Conservation (phyloP, 106 monocot species). For the Dendrobium huoshanense region DNA sequence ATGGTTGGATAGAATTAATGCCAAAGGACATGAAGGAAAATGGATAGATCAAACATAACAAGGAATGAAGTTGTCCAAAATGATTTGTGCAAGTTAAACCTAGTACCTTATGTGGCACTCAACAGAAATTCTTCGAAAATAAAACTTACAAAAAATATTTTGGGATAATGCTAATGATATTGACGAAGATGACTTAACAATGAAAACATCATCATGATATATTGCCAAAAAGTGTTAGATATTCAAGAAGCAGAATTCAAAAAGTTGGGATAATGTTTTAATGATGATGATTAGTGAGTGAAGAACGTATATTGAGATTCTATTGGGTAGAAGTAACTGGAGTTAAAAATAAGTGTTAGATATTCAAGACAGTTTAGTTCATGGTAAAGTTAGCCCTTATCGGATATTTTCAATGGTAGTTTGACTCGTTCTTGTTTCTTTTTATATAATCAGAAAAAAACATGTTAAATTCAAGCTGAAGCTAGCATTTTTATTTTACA, state of each 20-base stretch:
- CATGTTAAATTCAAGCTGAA: background rate
- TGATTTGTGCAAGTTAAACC: background rate
- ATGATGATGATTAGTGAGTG: background rate
- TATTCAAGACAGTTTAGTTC: too few relatives aligned
- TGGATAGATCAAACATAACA: too few relatives aligned
- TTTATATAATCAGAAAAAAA: background rate
- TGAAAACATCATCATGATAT: background rate
- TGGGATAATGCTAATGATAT: background rate
- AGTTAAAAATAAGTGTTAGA: too few relatives aligned
- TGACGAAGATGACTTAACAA: background rate
- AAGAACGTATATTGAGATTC: background rate
- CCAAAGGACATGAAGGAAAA: too few relatives aligned
- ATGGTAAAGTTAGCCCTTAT: background rate
- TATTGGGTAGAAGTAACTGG: too few relatives aligned
- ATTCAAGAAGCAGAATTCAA: background rate
- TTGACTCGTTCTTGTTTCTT: background rate
- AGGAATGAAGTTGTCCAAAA: too few relatives aligned
- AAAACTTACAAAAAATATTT: background rate
- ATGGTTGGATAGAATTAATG: too few relatives aligned
- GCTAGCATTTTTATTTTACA: background rate
- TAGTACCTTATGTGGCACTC: background rate
- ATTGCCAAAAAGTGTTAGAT: background rate
- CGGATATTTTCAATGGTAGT: background rate
- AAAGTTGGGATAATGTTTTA: background rate
- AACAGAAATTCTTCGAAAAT: background rate